Conservation (phyloP, 495 filamentous ascomycete species). For the Podospora fimiseda region DNA sequence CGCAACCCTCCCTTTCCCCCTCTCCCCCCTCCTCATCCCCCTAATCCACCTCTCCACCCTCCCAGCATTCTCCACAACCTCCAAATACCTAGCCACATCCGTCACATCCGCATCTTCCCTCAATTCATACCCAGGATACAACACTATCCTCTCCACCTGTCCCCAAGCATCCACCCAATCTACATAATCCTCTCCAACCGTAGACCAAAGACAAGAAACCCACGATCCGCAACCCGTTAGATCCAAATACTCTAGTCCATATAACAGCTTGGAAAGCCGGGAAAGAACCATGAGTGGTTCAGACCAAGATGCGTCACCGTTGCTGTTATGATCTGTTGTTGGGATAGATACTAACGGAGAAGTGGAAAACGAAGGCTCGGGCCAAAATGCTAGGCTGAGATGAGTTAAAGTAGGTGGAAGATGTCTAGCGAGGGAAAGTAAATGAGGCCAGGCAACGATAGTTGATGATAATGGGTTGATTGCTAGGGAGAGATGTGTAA, state of each 20-base stretch:
- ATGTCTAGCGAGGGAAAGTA: conserved; percentile 56
- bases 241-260: conserved; percentile 72
- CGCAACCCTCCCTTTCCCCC: conserved; percentile 33
- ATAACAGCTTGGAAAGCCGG: conserved; percentile 58
- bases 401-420: conserved; percentile 60
- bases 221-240: conserved; percentile 72
- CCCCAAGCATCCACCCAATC: conserved; percentile 45
- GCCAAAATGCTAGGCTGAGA: conserved; percentile 76
- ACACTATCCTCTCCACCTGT: conserved; percentile 32
- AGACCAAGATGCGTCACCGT: conserved; percentile 54
- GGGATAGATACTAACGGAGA: too few species aligned
- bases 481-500: conserved; percentile 53
- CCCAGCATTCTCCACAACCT: conserved; percentile 24
- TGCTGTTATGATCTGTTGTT: too few species aligned
- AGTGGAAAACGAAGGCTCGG: conserved; percentile 50
- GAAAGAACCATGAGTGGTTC: conserved; percentile 64
- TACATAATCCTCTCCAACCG: conserved; percentile 28
- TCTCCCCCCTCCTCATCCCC: conserved; percentile 13
- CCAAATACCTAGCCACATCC: conserved; percentile 17
- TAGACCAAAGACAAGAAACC: conserved; percentile 51
- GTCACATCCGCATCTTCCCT: conserved; percentile 15
- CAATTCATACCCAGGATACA: conserved; percentile 30
- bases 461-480: conserved; percentile 25
- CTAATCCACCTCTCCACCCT: conserved; percentile 35
- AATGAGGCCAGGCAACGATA: conserved; percentile 57